phyloP scores from a whole-genome alignment of 495 filamentous ascomycete species.

The Saxophila tyrrhenica region DNA sequence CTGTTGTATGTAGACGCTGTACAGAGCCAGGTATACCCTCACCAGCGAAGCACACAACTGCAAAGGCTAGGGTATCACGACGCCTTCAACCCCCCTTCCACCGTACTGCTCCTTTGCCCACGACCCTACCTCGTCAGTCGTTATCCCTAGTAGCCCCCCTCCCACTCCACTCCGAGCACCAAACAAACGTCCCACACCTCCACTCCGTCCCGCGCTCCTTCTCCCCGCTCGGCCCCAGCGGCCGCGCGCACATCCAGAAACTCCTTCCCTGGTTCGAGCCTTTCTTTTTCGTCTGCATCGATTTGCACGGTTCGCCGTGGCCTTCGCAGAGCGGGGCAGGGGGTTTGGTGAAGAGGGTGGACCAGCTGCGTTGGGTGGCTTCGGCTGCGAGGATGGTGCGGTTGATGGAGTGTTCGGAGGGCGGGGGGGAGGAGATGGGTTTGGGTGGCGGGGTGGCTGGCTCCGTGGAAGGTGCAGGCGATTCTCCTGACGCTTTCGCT shows the following conservation, averaged over 20 bases:
- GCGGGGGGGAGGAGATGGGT: neutral
- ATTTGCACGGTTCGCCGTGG: slow-evolving; percentile 78
- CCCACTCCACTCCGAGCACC: slow-evolving; percentile 68
- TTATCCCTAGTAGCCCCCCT: neutral
- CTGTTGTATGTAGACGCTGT: neutral
- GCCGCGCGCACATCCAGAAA: slow-evolving; percentile 75
- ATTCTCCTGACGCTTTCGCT: no score
- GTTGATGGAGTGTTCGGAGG: slow-evolving; percentile 37
- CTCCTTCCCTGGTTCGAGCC: slow-evolving; percentile 72
- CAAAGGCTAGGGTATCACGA: no score
- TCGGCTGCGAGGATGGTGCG: slow-evolving; percentile 39
- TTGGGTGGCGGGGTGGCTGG: neutral
- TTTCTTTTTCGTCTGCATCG: slow-evolving; percentile 68
- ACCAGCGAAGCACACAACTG: no score
- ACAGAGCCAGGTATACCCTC: neutral
- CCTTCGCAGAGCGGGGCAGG: slow-evolving; percentile 63
- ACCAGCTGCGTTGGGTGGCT: slow-evolving; percentile 68
- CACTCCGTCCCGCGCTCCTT: slow-evolving; percentile 76
- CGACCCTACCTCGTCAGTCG: neutral
- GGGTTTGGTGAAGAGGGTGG: slow-evolving; percentile 68
- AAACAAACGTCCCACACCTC: slow-evolving; percentile 81
- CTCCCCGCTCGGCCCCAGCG: slow-evolving; percentile 68
- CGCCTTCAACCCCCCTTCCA: neutral
- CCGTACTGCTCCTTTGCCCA: neutral
- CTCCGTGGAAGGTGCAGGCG: no score